Evolutionary conservation across 805 yeast genomes (phyloP).

Genomic region (Myxozyma melibiosi): DNA sequence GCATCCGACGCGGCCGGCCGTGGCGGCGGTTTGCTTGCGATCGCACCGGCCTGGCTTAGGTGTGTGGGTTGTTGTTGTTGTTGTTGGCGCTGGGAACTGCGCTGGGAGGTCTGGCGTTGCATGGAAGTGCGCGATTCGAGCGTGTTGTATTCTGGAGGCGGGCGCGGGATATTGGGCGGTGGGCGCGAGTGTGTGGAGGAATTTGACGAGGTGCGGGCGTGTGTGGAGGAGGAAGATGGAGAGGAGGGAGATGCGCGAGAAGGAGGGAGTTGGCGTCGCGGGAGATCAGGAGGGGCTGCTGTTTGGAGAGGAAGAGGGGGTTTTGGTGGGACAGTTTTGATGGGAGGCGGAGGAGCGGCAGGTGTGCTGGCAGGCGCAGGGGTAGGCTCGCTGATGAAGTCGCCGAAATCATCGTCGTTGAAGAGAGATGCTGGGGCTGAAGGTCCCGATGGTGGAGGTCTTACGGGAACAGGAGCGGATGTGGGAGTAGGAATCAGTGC

Average conservation of each 20-base stretch:
- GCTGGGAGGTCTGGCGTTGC: not conserved
- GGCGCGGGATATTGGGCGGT: not conserved
- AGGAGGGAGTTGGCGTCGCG: not conserved
- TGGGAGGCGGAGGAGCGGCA: too few relatives aligned
- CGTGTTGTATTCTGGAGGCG: slow-evolving; percentile 7
- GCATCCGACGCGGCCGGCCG: not conserved
- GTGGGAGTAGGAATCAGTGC: not conserved
- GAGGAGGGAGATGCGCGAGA: not conserved
- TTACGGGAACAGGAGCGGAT: not conserved
- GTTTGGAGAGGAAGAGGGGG: not conserved
- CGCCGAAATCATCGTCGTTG: slow-evolving; percentile 24
- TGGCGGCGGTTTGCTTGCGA: not conserved
- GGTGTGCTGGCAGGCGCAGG: too few relatives aligned
- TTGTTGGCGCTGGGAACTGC: too few relatives aligned
- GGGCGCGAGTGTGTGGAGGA: not conserved
- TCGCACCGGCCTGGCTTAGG: not conserved
- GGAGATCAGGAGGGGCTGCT: not conserved
- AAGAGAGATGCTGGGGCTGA: not conserved
- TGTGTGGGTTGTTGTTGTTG: not conserved
- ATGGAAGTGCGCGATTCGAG: not conserved
- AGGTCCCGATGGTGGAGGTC: not conserved
- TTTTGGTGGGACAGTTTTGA: too few relatives aligned
- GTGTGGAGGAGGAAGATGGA: not conserved
- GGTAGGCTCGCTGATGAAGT: slow-evolving; percentile 10
- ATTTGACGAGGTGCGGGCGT: not conserved